Evolutionary conservation across 495 filamentous ascomycete species (phyloP), one percentile per base, ranked within the genome.

Genomic region (Penicillium malachiteum): DNA sequence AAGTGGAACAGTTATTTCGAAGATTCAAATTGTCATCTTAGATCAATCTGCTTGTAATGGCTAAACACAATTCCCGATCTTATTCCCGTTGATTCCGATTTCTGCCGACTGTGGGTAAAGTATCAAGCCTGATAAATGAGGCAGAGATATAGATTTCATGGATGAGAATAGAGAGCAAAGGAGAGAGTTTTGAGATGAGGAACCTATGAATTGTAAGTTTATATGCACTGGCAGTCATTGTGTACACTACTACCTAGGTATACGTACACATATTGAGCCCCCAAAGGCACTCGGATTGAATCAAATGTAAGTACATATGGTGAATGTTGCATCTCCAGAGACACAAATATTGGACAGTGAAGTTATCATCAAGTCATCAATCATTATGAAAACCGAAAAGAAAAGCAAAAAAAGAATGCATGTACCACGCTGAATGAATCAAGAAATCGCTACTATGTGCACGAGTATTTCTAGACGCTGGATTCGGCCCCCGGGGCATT

Each of bases 301-400:
- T 14, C 14, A 13, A n/a, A 57, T 48, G 54, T 39, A 55, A 51
- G 51, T 30, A 47, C 42, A 52, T 53, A n/a, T n/a, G n/a, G n/a
- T 17, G 32, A 16, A 21, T 32, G 43, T 44, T 49, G 48, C n/a
- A n/a, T 39, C 30, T 45, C 40, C 2, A 26, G 14, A 33, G 26
- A 30, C 2, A 30, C 9, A 11, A 26, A 13, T 21, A 30, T 50
- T 26, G n/a, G 14, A 14, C 3, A 32, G 32, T 39, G 39, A 54
- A 26, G 21, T 1, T 42, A 38, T 43, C 54, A 35, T 47, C 33
- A 56, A 42, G 8, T 35, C 33, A 48, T 33, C 44, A 32, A 41
- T 10, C 55, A 33, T 35, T 38, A 34, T 21, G 16, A 48, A 17
- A 39, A 31, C 48, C 18, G 49, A 41, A 48, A 37, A 52, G 48